Evolutionary conservation across 2,329 filamentous ascomycete species (phyloP).

Genomic region (Phoma sp.): DNA sequence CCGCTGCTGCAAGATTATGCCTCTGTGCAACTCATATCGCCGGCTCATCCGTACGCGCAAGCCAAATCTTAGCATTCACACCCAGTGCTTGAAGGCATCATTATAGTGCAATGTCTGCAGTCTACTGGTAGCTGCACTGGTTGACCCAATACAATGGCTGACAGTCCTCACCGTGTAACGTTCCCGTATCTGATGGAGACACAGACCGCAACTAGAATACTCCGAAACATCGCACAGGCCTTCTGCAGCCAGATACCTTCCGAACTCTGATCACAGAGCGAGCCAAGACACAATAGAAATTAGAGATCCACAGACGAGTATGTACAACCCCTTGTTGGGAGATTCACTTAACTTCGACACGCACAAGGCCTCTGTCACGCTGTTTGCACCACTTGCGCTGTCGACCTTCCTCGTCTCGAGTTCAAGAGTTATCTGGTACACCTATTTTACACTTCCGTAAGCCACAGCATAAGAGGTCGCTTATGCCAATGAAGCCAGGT

Average conservation of each 20-base stretch:
- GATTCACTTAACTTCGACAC: background rate
- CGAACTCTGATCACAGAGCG: constrained; percentile 1
- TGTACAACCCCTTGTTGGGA: constrained; percentile 7
- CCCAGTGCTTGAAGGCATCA: constrained; percentile 4
- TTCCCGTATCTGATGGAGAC: constrained; percentile 1
- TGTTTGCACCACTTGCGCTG: background rate
- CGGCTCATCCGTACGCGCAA: constrained; percentile 3
- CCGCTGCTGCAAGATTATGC: constrained; percentile 1
- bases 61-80: background rate
- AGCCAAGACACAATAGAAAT: constrained; percentile 1
- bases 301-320: constrained; percentile 10
- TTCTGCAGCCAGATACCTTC: constrained; percentile 17
- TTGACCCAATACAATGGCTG: constrained; percentile 8
- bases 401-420: background rate
- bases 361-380: background rate
- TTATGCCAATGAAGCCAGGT: no score
- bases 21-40: background rate
- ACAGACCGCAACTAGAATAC: constrained; percentile 20
- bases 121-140: background rate
- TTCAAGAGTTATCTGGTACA: background rate
- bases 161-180: constrained; percentile 6
- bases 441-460: background rate
- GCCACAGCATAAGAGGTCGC: background rate
- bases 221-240: constrained; percentile 14
- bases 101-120: background rate